Conservation (phyloP, 495 filamentous ascomycete species). For the Xylaria intraflava region DNA sequence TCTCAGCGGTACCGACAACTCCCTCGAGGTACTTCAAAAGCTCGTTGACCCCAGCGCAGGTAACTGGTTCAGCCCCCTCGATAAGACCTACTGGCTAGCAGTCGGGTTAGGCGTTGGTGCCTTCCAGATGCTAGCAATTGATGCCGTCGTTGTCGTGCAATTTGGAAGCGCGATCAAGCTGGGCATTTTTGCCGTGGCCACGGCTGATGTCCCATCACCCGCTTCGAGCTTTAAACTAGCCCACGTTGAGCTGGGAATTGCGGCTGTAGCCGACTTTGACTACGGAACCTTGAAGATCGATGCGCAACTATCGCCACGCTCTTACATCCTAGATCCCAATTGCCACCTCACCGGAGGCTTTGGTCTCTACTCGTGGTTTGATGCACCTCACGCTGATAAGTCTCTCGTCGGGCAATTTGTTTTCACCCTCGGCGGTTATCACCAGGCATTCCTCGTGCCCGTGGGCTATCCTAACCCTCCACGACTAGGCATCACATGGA, state of each 20-base stretch:
- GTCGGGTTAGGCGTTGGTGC: conserved; percentile 36
- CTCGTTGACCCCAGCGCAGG: conserved; percentile 1
- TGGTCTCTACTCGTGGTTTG: conserved; percentile 45
- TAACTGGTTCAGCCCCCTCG: conserved; percentile 9
- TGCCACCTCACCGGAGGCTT: conserved; percentile 47
- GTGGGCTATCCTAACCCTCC: conserved; percentile 37
- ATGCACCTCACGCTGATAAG: conserved; percentile 9
- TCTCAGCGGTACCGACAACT: conserved; percentile 5
- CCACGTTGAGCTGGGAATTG: conserved; percentile 40
- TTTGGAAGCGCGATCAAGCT: conserved; percentile 26
- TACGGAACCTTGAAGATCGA: conserved; percentile 34
- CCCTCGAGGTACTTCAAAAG: neutral
- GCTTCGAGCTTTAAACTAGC: conserved; percentile 18
- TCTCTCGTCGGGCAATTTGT: conserved; percentile 46
- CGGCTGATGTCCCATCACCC: conserved; percentile 28
- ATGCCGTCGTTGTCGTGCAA: conserved; percentile 33
- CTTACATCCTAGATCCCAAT: conserved; percentile 33
- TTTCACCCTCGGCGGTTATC: conserved; percentile 49
- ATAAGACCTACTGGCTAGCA: conserved; percentile 32
- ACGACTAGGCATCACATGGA: conserved; percentile 40
- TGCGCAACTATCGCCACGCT: conserved; percentile 36
- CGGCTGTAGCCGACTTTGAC: conserved; percentile 28
- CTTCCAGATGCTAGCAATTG: conserved; percentile 35
- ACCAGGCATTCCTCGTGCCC: conserved; percentile 34
- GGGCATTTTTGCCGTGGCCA: conserved; percentile 35